Evolutionary conservation across 805 yeast genomes (phyloP).

Genomic region (Kockiozyma suomiensis): DNA sequence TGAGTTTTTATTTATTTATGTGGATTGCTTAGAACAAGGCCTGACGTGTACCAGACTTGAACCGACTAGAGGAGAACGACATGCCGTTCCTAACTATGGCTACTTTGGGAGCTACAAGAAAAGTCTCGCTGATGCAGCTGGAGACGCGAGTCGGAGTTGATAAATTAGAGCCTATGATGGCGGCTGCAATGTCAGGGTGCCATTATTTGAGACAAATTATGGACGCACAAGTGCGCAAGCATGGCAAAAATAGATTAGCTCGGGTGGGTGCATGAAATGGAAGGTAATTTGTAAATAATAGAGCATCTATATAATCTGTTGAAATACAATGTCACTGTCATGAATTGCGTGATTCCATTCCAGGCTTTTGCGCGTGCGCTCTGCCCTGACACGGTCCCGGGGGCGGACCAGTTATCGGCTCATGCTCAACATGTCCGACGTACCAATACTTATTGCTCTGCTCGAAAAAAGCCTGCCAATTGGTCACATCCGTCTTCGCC

Average conservation of each 20-base stretch:
- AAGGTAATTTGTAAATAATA: not conserved
- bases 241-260: constrained; percentile 60
- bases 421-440: constrained; percentile 59
- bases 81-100: constrained; percentile 82
- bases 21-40: too few species aligned
- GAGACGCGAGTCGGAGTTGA: constrained; percentile 89
- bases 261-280: not conserved
- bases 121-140: constrained; percentile 69
- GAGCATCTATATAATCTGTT: too few species aligned
- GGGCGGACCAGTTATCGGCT: constrained; percentile 50
- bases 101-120: constrained; percentile 78
- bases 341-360: not conserved
- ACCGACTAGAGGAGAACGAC: constrained; percentile 79
- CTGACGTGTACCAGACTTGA: constrained; percentile 55
- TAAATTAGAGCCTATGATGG: constrained; percentile 70
- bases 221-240: constrained; percentile 81
- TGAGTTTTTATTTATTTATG: constrained; percentile 6
- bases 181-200: constrained; percentile 84
- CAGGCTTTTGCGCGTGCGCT: constrained; percentile 5
- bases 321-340: too few species aligned
- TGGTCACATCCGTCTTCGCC: constrained; percentile 46
- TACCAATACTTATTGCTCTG: constrained; percentile 57
- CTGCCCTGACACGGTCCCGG: constrained; percentile 52
- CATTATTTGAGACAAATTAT: constrained; percentile 78
- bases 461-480: constrained; percentile 59